Percentiles rank a stretch among this genome's conserved stretches.
These are phyloP conservation scores for Cicer chorassanicum DNA, from an alignment of 306 rosid genomes.

Conservation along the genomic window DNA sequence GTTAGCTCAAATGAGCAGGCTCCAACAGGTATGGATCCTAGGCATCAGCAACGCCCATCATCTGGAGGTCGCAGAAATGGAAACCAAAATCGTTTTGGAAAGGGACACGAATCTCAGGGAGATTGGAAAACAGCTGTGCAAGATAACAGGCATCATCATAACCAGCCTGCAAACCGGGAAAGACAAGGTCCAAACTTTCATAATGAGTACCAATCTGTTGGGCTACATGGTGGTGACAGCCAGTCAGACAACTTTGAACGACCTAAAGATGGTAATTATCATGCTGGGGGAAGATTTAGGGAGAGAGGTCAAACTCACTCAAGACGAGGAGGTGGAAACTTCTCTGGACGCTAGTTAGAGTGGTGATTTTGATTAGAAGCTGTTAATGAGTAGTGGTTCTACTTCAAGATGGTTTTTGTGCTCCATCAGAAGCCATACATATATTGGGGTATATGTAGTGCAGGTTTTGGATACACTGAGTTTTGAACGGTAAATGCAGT, in stretches of 20 bases:
- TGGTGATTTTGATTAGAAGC: conserved; percentile 63
- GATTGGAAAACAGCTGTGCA: conserved; percentile 67
- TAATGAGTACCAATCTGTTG: conserved; percentile 85
- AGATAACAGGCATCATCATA: conserved; percentile 60
- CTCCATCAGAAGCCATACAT: conserved; percentile 48
- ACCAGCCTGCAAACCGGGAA: conserved; percentile 61
- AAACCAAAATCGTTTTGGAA: conserved; percentile 68
- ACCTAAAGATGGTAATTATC: conserved; percentile 60
- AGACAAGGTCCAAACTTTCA: conserved; percentile 68
- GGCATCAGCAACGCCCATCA: conserved; percentile 65
- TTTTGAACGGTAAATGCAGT: conserved; percentile 38
- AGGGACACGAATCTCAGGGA: conserved; percentile 74
- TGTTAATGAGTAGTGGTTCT: conserved; percentile 47
- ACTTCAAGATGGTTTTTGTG: conserved; percentile 35
- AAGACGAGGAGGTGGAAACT: conserved; percentile 82
- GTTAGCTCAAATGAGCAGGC: conserved; percentile 52
- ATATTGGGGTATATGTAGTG: conserved; percentile 49
- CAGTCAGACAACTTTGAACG: conserved; percentile 53
- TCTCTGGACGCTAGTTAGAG: conserved; percentile 53
- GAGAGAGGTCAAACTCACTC: conserved; percentile 78
- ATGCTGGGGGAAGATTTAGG: conserved; percentile 59
- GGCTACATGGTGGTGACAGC: conserved; percentile 60
- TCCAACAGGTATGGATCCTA: conserved; percentile 55
- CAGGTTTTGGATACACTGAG: conserved; percentile 16
- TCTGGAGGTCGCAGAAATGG: conserved; percentile 69